phyloP scores from a whole-genome alignment of 371 early-diverging fungal species.

The Mucor irregularis region DNA sequence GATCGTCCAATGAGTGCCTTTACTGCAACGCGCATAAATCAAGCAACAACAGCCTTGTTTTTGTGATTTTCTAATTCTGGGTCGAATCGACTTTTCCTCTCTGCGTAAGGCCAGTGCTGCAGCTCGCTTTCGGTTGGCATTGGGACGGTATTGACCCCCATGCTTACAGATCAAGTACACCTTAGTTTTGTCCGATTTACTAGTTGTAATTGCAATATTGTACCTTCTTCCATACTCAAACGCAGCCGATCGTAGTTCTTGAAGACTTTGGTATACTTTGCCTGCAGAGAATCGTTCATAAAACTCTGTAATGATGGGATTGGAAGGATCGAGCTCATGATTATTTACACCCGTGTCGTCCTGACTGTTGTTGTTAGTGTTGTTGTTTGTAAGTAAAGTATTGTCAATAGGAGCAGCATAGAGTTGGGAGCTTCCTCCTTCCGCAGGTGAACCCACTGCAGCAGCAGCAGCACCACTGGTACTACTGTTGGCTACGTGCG shows the following conservation, averaged over 20 bases:
- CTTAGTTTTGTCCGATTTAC: conserved; percentile 26
- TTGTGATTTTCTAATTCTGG: conserved; percentile 17
- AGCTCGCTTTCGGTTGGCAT: conserved; percentile 2
- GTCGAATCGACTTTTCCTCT: not conserved
- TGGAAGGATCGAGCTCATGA: conserved; percentile 1
- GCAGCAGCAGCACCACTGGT: no score
- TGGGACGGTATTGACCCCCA: conserved; percentile 23
- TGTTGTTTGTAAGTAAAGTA: not conserved
- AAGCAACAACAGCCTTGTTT: conserved; percentile 25
- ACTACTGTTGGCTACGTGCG: not conserved
- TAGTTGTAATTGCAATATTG: conserved; percentile 22
- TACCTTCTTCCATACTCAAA: conserved; percentile 23
- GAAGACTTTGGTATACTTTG: conserved; percentile 4
- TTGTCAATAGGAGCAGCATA: not conserved
- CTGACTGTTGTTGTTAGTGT: not conserved
- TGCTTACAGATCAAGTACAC: conserved; percentile 28
- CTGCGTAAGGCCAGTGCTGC: no score
- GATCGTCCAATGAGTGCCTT: conserved; percentile 16
- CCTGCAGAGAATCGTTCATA: conserved; percentile 15
- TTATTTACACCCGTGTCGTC: no score
- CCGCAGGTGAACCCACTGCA: no score
- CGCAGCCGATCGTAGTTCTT: conserved; percentile 13
- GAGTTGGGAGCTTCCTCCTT: no score
- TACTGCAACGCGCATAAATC: conserved; percentile 21
- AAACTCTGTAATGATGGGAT: conserved; percentile 14